Evolutionary conservation across 352 stramenopile species (phyloP), one percentile per base, ranked within the genome.

Genomic region (Phytophthora hibernalis): DNA sequence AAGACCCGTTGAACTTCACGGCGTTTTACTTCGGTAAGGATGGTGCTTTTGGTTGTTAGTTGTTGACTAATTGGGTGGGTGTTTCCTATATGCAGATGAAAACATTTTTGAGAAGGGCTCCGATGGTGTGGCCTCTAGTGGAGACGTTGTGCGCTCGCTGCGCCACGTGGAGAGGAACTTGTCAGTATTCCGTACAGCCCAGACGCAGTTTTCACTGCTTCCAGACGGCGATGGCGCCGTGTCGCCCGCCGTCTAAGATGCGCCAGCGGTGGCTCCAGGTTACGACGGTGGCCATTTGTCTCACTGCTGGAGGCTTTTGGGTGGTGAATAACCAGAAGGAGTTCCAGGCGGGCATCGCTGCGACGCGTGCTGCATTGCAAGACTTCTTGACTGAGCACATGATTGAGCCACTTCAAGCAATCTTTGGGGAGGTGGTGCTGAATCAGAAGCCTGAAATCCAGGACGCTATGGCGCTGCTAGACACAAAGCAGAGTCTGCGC

Each of bases 381-480:
- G 83, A 92, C n/a, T 94, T 94, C 42, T 52, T 94, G 42, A 87
- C 68, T 33, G 83, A 94, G 62, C 85, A 94, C 67, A 91, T 91
- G 85, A 59, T 92, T 53, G 85, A 92, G 58, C 85, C 85, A 8
- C 61, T 92, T 1, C 73, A 91, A 81, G 85, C 85, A 3, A 95
- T 95, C 54, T 82, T 93, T 9, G 74, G 58, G 24, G 87, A 95
- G 60, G 76, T 95, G 22, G 70, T 95, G n/a, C 53, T 95, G 44
- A 95, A 93, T 68, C 80, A 93, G 54, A 95, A 93, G 65, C 75
- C 82, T 11, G 82, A 89, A 66, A 95, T 95, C 42, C 87, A 95
- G 58, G 87, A 95, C 55, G 78, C 83, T 0, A 77, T 78, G n/a
- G 85, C 87, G 3, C 59, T 95, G 16, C 65, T 86, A 3, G 87